Evolutionary conservation across 345 rosid genomes (phyloP), one percentile per base, ranked within the genome.

Genomic region (Lepidium didymum): DNA sequence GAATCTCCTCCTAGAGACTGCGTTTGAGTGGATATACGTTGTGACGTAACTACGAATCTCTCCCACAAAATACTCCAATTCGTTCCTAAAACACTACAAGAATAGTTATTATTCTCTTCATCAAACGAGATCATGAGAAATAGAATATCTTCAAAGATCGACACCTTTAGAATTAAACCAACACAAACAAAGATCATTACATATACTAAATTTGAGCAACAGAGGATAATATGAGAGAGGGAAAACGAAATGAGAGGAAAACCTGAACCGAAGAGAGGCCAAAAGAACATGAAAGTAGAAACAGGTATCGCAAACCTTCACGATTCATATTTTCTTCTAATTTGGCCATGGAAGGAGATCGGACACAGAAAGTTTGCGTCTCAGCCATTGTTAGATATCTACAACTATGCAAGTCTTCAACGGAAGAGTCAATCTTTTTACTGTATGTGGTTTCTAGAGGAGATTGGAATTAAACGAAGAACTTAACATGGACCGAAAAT

Each of bases 11-110:
- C 43, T 21, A 0, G 38, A 50, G 23, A 44, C 9, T 4, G 11
- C 8, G 14, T 3, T 8, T 9, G 6, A 41, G 66, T 1, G 46
- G 35, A 76, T 59, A 36, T 79, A 90, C 98, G 96, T 79, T 83
- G 62, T 62, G 97, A 93, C 70, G 82, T 64, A 76, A 79, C 84
- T 63, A 90, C 79, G 77, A 90, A 93, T 51, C 51, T 82, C 62
- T 90, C 91, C 97, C 98, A 88, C 60, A 58, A 52, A 70, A 96
- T 89, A 82, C 78, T 88, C 77, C 90, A 78, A 77, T 90, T 90
- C 14, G 98, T 87, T 56, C 97, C 97, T 52, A 77, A 90, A 88
- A 47, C 42, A 56, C 13, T 29, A 62, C 56, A 19, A 19, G 21
- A 19, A 19, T 19, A 19, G 21, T 56, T 47, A 64, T 75, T 58